Base-by-base conservation (phyloP, 768 basidiomycete species). In the Lepiota brunneoincarnata region DNA sequence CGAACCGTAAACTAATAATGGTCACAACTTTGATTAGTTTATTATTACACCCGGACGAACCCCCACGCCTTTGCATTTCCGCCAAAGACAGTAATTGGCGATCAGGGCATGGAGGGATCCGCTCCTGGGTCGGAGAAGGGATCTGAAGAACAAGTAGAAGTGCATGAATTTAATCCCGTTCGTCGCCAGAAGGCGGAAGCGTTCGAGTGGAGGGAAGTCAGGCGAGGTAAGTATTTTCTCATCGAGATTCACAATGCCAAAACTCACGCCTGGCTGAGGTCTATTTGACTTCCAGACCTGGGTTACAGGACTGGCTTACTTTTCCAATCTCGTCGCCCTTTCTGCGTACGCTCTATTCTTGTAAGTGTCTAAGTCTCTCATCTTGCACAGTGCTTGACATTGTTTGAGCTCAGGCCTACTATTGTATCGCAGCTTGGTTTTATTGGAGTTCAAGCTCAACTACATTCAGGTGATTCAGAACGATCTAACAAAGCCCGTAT, bases 291-390 rank as follows among this genome's bases (percentile, higher is more conserved):
- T 55, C 23, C 47, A 49, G 48, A 55, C 54, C 14, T 55, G 54
- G 54, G 21, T 49, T 18, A 55, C 47, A 7, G 46, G 54, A 18
- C n/a, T 36, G 6, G 54, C 47, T 14, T 41, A 28, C 48, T 49
- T 39, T n/a, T 15, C 46, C 3, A 38, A 48, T 17, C 18, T 41
- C 35, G 38, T 48, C 7, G 48, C 40, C 20, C 17, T 67, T 12
- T 67, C 68, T 53, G 67, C 67, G 1, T 65, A 66, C 54, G 65
- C 65, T 4, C 61, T 67, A 6, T 70, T 70, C 59, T 56, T 67
- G 24, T 55, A 24, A 34, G 47, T n/a, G 5, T 23, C 14, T n/a
- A 23, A 43, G 14, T 28, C 4, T 34, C n/a, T 15, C 7, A 15
- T 44, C 24, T 10, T 6, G 20, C 24, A 15, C 2, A 14, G 14